Evolutionary conservation across 495 filamentous ascomycete genomes (phyloP), one percentile per base, ranked within the genome.

Genomic region (Aspergillus campestris): DNA sequence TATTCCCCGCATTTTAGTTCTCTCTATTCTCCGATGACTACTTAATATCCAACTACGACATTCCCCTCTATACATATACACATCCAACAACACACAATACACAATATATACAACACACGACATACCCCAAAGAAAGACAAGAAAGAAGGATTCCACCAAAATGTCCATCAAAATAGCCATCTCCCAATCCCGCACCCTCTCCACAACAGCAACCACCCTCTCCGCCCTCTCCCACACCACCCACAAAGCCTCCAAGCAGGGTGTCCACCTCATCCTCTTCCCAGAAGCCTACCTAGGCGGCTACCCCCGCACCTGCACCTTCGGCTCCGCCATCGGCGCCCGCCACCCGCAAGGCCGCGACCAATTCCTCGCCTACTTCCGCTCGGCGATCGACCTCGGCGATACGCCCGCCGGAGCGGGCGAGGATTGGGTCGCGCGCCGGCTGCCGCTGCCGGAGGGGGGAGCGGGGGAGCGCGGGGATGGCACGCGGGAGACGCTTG

Each of bases 211-310:
- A 7, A 69, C 73, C 29, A 95, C 89, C 3, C 79, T 96, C 39
- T 40, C 58, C 7, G 75, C 80, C 8, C 78, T 95, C 12, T 66
- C 76, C 38, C 47, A 57, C 8, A 78, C 81, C 13, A 77, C 82
- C 27, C 50, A 47, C 18, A 48, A 61, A 27, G 71, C 69, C 7
- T 52, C 63, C 11, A 44, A 51, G 5, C 57, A 67, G n/a, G 72
- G 75, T 28, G 75, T 86, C 24, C 75, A 91, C 56, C 74, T 97
- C 40, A 66, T 97, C 12, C 79, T 96, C 34, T 92, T 95, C 53
- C 91, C 91, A 0, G 91, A 97, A 69, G 91, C 91, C 24, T 96
- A 87, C 60, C 74, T 97, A 0, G 91, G 91, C 13, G 91, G 91
- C 7, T 97, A 97, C 56, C 91, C 91, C 10, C 83, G 91, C 15